Base-by-base conservation (phyloP, 345 rosid species). In the Pistacia vera region DNA sequence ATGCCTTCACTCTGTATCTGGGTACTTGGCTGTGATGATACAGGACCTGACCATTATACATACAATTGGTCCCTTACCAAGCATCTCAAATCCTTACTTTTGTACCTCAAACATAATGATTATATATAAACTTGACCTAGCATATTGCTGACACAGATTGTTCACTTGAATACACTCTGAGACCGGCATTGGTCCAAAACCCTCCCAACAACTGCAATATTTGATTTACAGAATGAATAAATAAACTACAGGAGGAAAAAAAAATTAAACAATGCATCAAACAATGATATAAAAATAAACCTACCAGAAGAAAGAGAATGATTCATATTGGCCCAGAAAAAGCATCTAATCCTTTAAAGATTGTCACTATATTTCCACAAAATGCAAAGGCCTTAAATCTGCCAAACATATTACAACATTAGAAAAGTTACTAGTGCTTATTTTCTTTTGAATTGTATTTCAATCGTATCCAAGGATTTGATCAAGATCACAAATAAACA, bases 301-400 rank as follows among this genome's bases (percentile, higher is more conserved):
- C 36, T 77, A 86, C 90, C 88, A 70, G 81, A 66, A 52, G 77
- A 66, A 66, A 20, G 52, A 54, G 81, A 56, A 52, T 70, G 86
- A 22, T 77, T 74, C 54, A 83, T 61, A 66, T 80, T 87, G 51
- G 84, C 81, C 73, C 75, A 44, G 90, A 88, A 71, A 86, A 83
- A 44, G 86, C 77, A 84, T 87, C 87, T 77, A 92, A 78, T 78
- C 90, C 88, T 86, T 80, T 88, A 77, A 88, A 94, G 52, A 94
- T 91, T 70, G 78, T 66, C 46, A 92, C 85, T 62, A 92, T 69
- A 83, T 80, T 91, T 89, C 93, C 76, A 94, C 66, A 77, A 83
- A 84, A 75, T 78, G 78, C 77, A 90, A 56, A 30, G 81, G 80
- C 81, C 92, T 88, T 59, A 83, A 28, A 85, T 80, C 97, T 94